Percentiles rank a stretch among this genome's conserved stretches.
These are phyloP conservation scores for Geoglossum cookeanum DNA, from an alignment of 2,329 filamentous ascomycete genomes.

Conservation along the genomic window DNA sequence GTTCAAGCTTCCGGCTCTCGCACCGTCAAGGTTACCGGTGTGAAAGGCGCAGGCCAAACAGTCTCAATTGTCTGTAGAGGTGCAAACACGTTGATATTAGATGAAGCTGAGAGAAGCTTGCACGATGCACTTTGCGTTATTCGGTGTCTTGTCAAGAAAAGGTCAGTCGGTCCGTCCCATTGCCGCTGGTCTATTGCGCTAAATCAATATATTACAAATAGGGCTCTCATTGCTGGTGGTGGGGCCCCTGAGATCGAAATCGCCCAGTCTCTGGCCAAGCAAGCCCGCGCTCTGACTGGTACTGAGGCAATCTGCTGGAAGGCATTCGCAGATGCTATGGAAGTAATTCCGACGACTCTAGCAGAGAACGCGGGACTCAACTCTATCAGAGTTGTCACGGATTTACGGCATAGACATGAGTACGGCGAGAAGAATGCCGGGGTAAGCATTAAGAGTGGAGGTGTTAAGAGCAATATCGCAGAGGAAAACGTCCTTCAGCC, in stretches of 20 bases:
- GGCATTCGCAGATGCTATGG: slow-evolving; percentile 92
- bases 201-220: not conserved
- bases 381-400: slow-evolving; percentile 96
- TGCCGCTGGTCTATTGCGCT: not conserved
- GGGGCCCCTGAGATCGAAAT: slow-evolving; percentile 96
- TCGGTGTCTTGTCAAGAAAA: slow-evolving; percentile 96
- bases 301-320: slow-evolving; percentile 99
- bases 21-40: slow-evolving; percentile 87
- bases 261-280: slow-evolving; percentile 65
- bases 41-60: slow-evolving; percentile 68
- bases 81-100: slow-evolving; percentile 82
- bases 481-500: slow-evolving; percentile 96
- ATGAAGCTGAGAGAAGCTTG: slow-evolving; percentile 89
- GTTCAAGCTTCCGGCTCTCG: slow-evolving; percentile 70
- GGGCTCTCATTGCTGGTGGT: slow-evolving; percentile 85
- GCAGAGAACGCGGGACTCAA: slow-evolving; percentile 96
- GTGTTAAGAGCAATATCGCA: slow-evolving; percentile 89
- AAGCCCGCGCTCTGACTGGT: slow-evolving; percentile 64
- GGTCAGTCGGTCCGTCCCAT: slow-evolving; percentile 20
- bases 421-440: slow-evolving; percentile 90
- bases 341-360: slow-evolving; percentile 89
- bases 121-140: slow-evolving; percentile 97
- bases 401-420: slow-evolving; percentile 82
- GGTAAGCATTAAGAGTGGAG: slow-evolving; percentile 93
- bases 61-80: slow-evolving; percentile 89